These are phyloP conservation scores for Apiospora malaysiana DNA, from an alignment of 2,329 filamentous ascomycete species.

Conservation along the genomic window DNA sequence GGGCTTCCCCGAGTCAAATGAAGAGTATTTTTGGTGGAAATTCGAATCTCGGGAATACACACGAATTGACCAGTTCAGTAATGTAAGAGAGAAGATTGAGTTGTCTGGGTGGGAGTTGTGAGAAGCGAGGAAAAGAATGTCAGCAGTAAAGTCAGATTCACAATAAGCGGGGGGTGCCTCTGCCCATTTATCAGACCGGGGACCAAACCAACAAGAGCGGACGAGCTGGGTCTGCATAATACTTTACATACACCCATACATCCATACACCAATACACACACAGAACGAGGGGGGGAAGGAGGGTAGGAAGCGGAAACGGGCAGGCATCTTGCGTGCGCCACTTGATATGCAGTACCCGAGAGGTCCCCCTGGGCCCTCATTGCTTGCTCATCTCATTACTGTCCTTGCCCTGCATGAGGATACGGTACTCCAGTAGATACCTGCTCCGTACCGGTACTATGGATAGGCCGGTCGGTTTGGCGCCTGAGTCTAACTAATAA, in stretches of 20 bases:
- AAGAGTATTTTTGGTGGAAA: not conserved
- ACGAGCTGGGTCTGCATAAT: not conserved
- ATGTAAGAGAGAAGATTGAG: conserved; percentile 6
- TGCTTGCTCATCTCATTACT: conserved; percentile 12
- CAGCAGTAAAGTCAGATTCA: conserved; percentile 4
- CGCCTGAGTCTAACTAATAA: not conserved
- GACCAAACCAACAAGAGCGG: not conserved
- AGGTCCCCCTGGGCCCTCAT: not conserved
- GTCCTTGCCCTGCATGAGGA: conserved; percentile 5
- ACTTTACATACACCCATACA: not conserved
- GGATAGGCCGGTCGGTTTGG: not conserved
- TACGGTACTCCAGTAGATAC: not conserved
- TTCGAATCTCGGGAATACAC: not conserved
- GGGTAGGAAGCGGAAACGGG: not conserved
- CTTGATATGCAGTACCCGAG: not conserved
- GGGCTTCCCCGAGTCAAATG: not conserved
- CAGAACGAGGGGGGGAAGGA: not conserved
- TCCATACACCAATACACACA: not conserved
- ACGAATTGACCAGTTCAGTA: not conserved
- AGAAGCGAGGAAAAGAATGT: conserved; percentile 7
- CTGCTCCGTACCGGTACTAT: not conserved
- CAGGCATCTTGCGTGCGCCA: conserved; percentile 9
- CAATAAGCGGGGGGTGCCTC: conserved; percentile 15
- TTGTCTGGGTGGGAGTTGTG: not conserved
- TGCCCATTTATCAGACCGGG: conserved; percentile 13